A percentile compares a stretch with the other conserved stretches of the same genome.
Conservation (phyloP, 148 eudicot genomes). For the Vaccinium myrtillus region DNA sequence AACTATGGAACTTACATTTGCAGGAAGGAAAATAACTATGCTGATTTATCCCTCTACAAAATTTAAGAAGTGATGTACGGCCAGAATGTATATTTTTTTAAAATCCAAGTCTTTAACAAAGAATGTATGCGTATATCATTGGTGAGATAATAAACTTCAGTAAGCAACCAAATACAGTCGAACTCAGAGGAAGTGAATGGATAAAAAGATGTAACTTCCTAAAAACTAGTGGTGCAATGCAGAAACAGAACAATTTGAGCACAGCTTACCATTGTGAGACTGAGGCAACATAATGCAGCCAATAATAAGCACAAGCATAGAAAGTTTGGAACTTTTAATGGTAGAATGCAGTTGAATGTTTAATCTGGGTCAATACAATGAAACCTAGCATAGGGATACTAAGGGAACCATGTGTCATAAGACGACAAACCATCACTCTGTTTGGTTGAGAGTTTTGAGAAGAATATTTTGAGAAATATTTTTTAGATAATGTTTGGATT, state of each 20-base stretch:
- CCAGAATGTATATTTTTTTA: neutral
- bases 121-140: neutral
- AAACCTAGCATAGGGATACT: neutral
- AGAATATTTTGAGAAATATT: too few relatives aligned
- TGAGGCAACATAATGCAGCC: neutral
- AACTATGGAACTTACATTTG: neutral
- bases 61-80: neutral
- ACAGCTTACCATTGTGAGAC: neutral
- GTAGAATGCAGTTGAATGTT: neutral
- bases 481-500: too few relatives aligned
- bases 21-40: neutral
- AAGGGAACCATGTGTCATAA: neutral
- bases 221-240: neutral
- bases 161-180: neutral
- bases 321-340: neutral
- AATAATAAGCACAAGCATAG: neutral
- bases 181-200: slow-evolving; percentile 7
- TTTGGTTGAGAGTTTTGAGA: too few relatives aligned
- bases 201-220: neutral
- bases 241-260: neutral
- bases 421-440: neutral
- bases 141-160: neutral
- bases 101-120: neutral
- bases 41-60: neutral
- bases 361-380: neutral